Base-by-base conservation (phyloP, 2,329 filamentous ascomycete species). In the Aphanoascus verrucosus region DNA sequence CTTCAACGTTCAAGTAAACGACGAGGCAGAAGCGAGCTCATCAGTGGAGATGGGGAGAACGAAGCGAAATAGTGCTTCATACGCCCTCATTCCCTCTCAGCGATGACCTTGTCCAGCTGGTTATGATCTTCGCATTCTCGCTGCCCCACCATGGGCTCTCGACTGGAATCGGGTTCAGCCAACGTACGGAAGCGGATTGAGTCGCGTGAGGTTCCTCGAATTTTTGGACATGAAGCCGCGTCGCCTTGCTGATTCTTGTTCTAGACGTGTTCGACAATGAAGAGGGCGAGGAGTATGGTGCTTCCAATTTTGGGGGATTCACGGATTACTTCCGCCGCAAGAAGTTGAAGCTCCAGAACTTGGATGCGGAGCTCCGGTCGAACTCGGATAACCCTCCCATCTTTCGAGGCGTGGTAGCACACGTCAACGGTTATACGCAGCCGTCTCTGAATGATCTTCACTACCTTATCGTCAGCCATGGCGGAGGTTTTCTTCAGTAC, bases 341-440 rank as follows among this genome's bases (percentile, higher is more conserved):
- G 75, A 96, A 94, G 76, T 83, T 95, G 69, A 98, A 98, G 66
- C 78, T 98, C 2, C 93, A 97, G 69, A 98, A 98, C 64, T 79
- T 93, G 31, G 93, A 98, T 69, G 83, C 83, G 7, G 81, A 94
- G 52, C 75, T 94, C 43, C 83, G 91, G 32, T 80, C 83, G 1
- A n/a, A n/a, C n/a, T 69, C 73, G 0, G 82, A 84, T 59, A 88
- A 86, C 58, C 88, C 89, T 8, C 82, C 81, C 57, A 88, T 98
- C 50, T 98, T 98, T 75, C 88, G 85, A 60, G 89, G 88, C 0
- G 78, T 97, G 7, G 89, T 95, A 11, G 88, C 85, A 8, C 88
- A 96, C 69, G 85, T 98, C 20, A 94, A 90, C 62, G 93, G 93
- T 47, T 98, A 97, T 66, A 98, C 93, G 0, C 91, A 97, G 62